Conservation (phyloP, 2,329 filamentous ascomycete species). For the Coniella vitis region DNA sequence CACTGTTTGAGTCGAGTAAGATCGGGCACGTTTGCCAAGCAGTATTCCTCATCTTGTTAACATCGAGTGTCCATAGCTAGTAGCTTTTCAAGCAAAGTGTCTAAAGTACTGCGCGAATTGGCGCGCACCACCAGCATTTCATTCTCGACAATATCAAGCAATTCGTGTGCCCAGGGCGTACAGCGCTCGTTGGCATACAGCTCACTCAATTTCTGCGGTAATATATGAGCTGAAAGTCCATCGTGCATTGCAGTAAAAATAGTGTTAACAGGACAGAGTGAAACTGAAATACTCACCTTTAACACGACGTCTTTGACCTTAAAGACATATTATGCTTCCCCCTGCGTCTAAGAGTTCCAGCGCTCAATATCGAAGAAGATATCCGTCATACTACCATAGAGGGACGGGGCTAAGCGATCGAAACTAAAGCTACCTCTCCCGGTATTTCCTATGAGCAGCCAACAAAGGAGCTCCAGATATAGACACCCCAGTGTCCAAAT, state of each 20-base stretch:
- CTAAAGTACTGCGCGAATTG: neutral
- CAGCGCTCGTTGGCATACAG: neutral
- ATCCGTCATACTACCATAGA: neutral
- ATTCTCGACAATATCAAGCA: neutral
- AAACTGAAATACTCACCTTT: neutral
- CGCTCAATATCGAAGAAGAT: conserved; percentile 6
- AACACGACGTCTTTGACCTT: conserved; percentile 5
- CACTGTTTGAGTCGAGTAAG: neutral
- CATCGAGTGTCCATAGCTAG: neutral
- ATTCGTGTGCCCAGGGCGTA: neutral
- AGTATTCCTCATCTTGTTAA: neutral
- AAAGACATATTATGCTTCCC: neutral
- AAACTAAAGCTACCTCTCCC: neutral
- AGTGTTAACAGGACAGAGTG: no score
- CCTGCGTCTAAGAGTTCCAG: fast-evolving
- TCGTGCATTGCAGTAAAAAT: no score
- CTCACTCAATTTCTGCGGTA: conserved; percentile 2
- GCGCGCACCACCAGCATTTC: conserved; percentile 3
- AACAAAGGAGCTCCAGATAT: conserved; percentile 23
- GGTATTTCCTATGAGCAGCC: conserved; percentile 19
- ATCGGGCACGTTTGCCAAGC: neutral
- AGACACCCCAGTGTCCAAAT: conserved; percentile 27
- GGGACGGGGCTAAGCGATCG: conserved; percentile 1
- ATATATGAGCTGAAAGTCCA: no score
- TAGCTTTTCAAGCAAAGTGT: neutral